These are phyloP conservation scores for Colletotrichum neosansevieriae DNA, from an alignment of 2,329 filamentous ascomycete genomes.

Conservation along the genomic window DNA sequence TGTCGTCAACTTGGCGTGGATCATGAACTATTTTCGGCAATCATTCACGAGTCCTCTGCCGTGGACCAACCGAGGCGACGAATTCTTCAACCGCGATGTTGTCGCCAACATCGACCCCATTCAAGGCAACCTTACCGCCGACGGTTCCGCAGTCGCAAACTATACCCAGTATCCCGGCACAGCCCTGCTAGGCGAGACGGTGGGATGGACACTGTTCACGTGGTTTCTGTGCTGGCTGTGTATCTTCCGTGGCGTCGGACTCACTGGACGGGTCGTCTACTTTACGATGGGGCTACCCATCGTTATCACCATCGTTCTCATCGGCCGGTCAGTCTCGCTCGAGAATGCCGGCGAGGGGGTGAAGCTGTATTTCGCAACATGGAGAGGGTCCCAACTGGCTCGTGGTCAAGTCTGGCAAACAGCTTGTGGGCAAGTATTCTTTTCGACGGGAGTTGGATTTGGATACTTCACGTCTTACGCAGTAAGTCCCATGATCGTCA, in stretches of 20 bases:
- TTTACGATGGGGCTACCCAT: constrained; percentile 73
- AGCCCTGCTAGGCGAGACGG: constrained; percentile 65
- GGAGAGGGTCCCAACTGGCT: constrained; percentile 62
- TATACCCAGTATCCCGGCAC: constrained; percentile 62
- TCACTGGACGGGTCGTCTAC: constrained; percentile 70
- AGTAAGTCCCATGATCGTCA: background rate
- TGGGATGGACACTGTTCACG: constrained; percentile 67
- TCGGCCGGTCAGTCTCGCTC: constrained; percentile 65
- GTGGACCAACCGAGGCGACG: constrained; percentile 62
- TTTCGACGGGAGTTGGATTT: constrained; percentile 33
- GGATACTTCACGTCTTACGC: constrained; percentile 68
- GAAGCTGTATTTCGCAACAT: constrained; percentile 58
- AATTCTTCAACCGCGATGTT: constrained; percentile 65
- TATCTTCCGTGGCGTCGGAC: constrained; percentile 69
- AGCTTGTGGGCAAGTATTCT: constrained; percentile 62
- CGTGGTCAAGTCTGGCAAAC: constrained; percentile 68
- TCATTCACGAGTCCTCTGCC: constrained; percentile 67
- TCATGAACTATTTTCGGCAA: constrained; percentile 69
- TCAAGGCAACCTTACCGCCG: constrained; percentile 52
- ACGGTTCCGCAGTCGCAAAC: constrained; percentile 43
- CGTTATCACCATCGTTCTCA: constrained; percentile 66
- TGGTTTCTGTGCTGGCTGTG: constrained; percentile 71
- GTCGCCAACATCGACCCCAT: constrained; percentile 60
- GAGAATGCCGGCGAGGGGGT: constrained; percentile 66
- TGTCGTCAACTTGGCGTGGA: constrained; percentile 68